Base-by-base conservation (phyloP, 768 basidiomycete genomes). In the Hericium coralloides region DNA sequence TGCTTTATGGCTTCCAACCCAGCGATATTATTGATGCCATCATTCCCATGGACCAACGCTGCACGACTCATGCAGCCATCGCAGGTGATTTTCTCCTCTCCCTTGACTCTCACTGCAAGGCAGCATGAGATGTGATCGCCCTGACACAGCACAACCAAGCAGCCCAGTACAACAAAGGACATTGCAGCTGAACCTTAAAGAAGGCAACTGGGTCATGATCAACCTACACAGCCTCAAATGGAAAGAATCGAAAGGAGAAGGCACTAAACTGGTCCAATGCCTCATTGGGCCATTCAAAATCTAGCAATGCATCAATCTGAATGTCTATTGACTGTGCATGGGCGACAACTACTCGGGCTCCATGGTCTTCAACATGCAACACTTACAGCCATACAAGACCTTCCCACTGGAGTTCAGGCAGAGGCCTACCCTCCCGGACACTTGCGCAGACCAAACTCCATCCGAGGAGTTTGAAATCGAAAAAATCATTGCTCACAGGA, bases 211-310 rank as follows among this genome's bases (percentile, higher is more conserved):
- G 18, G 55, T 63, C 0, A 57, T 68, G 0, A 49, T 67, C 9
- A 65, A 65, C 38, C 64, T 63, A 0, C 63, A 66, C 23, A 56
- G 57, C 0, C 57, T 66, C 9, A 50, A 64, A 31, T 53, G 61
- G 5, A 31, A 62, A 7, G 55, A 61, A 25, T 12, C 36, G 3
- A 59, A 63, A 53, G 61, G 64, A 36, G 56, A 56, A 53, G 68
- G 67, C 36, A 59, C 50, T 55, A 70, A 61, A 20, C 55, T 56
- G 38, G 60, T 55, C 31, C 66, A 54, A 61, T 56, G 57, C 23
- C 41, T 41, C 18, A 22, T 58, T 52, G 65, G 68, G 4, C 67
- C 67, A 1, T 69, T 68, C 37, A 58, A 61, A 51, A 51, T 69
- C 0, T 52, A 61, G 26, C 47, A 63, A 38, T 63, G 60, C 26